Conservation (phyloP, 345 rosid species). For the Noccaea bulbosa region DNA sequence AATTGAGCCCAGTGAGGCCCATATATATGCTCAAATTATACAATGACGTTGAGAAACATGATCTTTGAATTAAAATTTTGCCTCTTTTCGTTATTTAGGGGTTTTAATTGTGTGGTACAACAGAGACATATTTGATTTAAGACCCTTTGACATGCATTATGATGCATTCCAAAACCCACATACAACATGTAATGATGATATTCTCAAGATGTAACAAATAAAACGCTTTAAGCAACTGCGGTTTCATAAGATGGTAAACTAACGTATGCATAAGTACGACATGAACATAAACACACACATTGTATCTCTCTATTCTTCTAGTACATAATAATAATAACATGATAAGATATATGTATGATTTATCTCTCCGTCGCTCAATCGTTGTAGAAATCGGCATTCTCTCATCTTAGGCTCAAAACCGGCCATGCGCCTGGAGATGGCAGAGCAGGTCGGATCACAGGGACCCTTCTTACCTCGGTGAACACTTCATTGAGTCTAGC, state of each 20-base stretch:
- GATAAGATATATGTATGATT: not conserved
- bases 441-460: conserved; percentile 68
- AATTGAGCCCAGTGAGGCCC: not conserved
- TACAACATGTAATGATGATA: too few species aligned
- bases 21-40: too few species aligned
- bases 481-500: conserved; percentile 88
- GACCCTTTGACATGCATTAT: too few species aligned
- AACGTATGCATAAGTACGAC: not conserved
- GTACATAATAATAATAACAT: conserved; percentile 8
- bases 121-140: too few species aligned
- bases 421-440: conserved; percentile 74
- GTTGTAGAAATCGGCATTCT: not conserved
- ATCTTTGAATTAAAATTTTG: too few species aligned
- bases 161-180: too few species aligned
- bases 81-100: too few species aligned
- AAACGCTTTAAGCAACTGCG: not conserved
- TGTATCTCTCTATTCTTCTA: not conserved
- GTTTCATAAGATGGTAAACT: not conserved
- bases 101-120: too few species aligned
- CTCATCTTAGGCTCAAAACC: conserved; percentile 48
- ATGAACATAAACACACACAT: not conserved
- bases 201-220: too few species aligned
- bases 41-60: too few species aligned
- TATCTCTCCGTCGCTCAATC: not conserved
- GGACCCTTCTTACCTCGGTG: conserved; percentile 85